phyloP scores from a whole-genome alignment of 768 basidiomycete genomes.

The Trametes cubensis region DNA sequence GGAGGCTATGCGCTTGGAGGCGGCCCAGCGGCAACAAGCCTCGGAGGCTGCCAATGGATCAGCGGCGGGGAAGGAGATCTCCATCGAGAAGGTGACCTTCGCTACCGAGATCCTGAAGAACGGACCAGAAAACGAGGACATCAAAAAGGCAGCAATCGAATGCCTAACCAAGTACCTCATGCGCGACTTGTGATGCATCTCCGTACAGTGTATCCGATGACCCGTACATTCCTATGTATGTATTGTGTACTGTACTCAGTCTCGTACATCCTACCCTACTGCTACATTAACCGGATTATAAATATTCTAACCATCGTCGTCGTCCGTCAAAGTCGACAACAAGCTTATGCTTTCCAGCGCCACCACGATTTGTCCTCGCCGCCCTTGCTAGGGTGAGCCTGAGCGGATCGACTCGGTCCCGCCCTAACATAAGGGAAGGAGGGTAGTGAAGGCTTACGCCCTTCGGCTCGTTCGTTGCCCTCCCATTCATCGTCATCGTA shows the following conservation, averaged over 20 bases:
- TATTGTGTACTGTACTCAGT: not conserved
- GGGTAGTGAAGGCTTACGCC: constrained; percentile 30
- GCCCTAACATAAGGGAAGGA: constrained; percentile 26
- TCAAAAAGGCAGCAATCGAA: constrained; percentile 22
- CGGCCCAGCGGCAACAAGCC: constrained; percentile 48
- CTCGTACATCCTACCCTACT: not conserved
- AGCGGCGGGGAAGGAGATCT: constrained; percentile 45
- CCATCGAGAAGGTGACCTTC: constrained; percentile 64
- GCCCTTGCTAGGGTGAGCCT: not conserved
- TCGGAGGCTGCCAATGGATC: constrained; percentile 33
- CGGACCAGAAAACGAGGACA: constrained; percentile 29
- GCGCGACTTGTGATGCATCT: constrained; percentile 9
- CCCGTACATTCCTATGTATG: not conserved
- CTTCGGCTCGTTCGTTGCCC: constrained; percentile 38
- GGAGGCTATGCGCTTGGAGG: constrained; percentile 71
- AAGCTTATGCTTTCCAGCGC: constrained; percentile 11
- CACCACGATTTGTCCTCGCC: constrained; percentile 22
- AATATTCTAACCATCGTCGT: too few relatives aligned
- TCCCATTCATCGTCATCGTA: constrained; percentile 77
- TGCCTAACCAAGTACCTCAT: constrained; percentile 25
- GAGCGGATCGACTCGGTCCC: not conserved
- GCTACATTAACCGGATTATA: not conserved
- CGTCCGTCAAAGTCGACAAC: too few relatives aligned
- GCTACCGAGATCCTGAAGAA: constrained; percentile 71
- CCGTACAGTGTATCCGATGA: not conserved